phyloP scores from a whole-genome alignment of 331 rosid genomes.

The Acacia concinna region DNA sequence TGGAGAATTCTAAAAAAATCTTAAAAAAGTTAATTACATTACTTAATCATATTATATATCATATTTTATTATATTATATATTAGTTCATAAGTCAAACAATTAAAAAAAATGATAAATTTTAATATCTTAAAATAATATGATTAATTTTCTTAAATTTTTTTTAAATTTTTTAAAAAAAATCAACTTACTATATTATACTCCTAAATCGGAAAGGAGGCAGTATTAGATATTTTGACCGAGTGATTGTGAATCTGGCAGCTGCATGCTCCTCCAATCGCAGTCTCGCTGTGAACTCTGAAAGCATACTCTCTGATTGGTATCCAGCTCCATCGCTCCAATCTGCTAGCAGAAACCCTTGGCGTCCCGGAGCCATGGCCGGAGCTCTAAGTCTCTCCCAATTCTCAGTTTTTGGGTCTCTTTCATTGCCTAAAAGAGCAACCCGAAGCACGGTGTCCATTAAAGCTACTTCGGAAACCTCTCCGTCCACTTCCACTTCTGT shows the following conservation, averaged over 20 bases:
- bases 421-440: conserved; percentile 36
- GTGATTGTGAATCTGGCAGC: conserved; percentile 16
- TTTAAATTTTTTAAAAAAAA: too few relatives aligned
- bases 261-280: background rate
- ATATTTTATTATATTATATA: too few relatives aligned
- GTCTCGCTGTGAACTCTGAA: background rate
- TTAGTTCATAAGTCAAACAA: too few relatives aligned
- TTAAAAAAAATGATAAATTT: too few relatives aligned
- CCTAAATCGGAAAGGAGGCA: too few relatives aligned
- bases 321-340: background rate
- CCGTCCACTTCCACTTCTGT: conserved; percentile 49
- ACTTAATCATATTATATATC: too few relatives aligned
- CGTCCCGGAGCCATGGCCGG: conserved; percentile 52
- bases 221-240: conserved; percentile 25
- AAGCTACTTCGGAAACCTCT: conserved; percentile 55
- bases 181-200: too few relatives aligned
- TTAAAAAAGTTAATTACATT: too few relatives aligned
- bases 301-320: background rate
- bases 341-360: background rate
- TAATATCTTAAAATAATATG: too few relatives aligned
- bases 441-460: conserved; percentile 39
- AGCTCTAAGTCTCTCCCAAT: conserved; percentile 48
- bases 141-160: too few relatives aligned
- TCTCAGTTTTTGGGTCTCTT: conserved; percentile 39
- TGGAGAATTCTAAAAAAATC: too few relatives aligned